Evolutionary conservation across 345 rosid species (phyloP).

Genomic region (Mangifera indica): DNA sequence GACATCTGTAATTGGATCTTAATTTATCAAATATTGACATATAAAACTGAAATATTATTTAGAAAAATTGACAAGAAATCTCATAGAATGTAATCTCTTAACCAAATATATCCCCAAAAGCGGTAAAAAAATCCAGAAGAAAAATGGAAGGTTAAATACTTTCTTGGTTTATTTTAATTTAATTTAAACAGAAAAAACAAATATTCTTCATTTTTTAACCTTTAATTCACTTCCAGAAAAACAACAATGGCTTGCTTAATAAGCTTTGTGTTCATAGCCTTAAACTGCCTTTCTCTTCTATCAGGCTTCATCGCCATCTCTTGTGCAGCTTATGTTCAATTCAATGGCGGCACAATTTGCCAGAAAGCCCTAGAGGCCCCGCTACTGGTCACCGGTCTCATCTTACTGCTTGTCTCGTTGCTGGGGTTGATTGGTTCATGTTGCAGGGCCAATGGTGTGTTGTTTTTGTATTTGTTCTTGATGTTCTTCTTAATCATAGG

Average conservation of each 20-base stretch:
- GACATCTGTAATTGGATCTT: too few relatives aligned
- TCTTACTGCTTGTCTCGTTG: conserved; percentile 21
- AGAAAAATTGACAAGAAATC: too few relatives aligned
- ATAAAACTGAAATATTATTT: too few relatives aligned
- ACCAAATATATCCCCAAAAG: too few relatives aligned
- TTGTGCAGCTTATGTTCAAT: conserved; percentile 3
- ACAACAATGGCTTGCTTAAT: background rate
- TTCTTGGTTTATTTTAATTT: too few relatives aligned
- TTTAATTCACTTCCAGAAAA: too few relatives aligned
- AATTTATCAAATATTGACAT: too few relatives aligned
- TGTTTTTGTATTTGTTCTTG: conserved; percentile 23
- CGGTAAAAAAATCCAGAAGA: too few relatives aligned
- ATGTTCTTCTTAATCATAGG: conserved; percentile 25
- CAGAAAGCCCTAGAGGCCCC: conserved; percentile 29
- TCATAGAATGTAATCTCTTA: too few relatives aligned
- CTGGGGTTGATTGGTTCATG: conserved; percentile 34
- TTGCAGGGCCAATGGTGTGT: conserved; percentile 18
- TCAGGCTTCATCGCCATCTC: conserved; percentile 21
- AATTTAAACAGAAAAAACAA: too few relatives aligned
- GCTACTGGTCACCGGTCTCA: conserved; percentile 23
- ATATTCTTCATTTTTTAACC: too few relatives aligned
- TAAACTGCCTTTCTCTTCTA: conserved; percentile 19
- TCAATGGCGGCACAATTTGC: conserved; percentile 24
- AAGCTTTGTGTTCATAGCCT: background rate
- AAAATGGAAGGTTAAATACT: too few relatives aligned